Conservation (phyloP, 2,329 filamentous ascomycete species). For the Xylogone sp. region DNA sequence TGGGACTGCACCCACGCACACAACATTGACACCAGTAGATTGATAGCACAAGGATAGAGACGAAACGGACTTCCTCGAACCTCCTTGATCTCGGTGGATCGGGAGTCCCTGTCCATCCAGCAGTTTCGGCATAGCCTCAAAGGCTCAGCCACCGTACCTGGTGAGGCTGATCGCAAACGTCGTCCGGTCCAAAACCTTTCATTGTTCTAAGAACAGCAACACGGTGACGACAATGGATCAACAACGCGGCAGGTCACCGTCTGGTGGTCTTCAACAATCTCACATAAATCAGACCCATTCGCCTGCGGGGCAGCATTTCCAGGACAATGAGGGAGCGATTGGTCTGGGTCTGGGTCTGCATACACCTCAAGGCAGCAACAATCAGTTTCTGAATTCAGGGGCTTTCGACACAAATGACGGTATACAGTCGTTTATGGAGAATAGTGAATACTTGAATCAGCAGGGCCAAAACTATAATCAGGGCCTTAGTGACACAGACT, state of each 20-base stretch:
- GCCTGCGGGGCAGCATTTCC: slow-evolving; percentile 52
- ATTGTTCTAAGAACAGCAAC: slow-evolving; percentile 31
- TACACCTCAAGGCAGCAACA: slow-evolving; percentile 32
- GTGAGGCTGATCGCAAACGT: slow-evolving; percentile 16
- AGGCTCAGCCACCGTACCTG: slow-evolving; percentile 25
- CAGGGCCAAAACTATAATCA: slow-evolving; percentile 24
- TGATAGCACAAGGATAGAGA: too few species aligned
- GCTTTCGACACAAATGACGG: slow-evolving; percentile 29
- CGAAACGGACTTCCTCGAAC: not conserved
- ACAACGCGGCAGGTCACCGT: slow-evolving; percentile 60
- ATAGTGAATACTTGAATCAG: slow-evolving; percentile 44
- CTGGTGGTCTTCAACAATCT: slow-evolving; percentile 50
- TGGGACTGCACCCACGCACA: too few species aligned
- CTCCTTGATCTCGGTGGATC: not conserved
- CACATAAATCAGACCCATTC: slow-evolving; percentile 69
- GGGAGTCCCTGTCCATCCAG: slow-evolving; percentile 3
- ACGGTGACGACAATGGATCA: slow-evolving; percentile 42
- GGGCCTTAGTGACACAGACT: slow-evolving; percentile 19
- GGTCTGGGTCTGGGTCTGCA: slow-evolving; percentile 52
- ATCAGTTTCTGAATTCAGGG: slow-evolving; percentile 42
- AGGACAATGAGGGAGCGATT: slow-evolving; percentile 45
- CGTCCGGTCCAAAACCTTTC: slow-evolving; percentile 17
- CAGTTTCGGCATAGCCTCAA: slow-evolving; percentile 25
- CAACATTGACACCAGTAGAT: too few species aligned
- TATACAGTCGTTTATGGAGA: slow-evolving; percentile 23